Evolutionary conservation across 495 filamentous ascomycete species (phyloP).

Genomic region (Durotheca rogersii): DNA sequence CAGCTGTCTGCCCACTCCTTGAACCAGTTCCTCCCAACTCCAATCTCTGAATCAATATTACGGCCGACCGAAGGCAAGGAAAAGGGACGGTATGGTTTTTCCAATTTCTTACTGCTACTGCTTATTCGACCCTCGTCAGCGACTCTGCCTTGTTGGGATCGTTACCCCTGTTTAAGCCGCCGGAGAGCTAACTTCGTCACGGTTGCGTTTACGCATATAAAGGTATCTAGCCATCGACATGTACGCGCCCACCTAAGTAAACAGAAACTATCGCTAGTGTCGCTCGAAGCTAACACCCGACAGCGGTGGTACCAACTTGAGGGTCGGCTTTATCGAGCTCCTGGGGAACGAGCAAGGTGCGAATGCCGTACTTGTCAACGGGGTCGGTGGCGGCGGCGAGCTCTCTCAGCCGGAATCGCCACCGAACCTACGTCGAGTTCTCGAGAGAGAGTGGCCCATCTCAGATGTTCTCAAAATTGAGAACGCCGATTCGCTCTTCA

Average conservation of each 20-base stretch:
- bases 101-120: slow-evolving; percentile 12
- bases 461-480: slow-evolving; percentile 76
- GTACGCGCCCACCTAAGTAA: slow-evolving; percentile 39
- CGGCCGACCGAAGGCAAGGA: slow-evolving; percentile 60
- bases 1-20: slow-evolving; percentile 64
- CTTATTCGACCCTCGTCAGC: neutral
- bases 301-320: slow-evolving; percentile 74
- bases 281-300: slow-evolving; percentile 6
- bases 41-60: slow-evolving; percentile 63
- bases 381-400: slow-evolving; percentile 2
- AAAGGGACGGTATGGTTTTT: slow-evolving; percentile 53
- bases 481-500: slow-evolving; percentile 71
- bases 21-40: slow-evolving; percentile 76
- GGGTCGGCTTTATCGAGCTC: slow-evolving; percentile 76
- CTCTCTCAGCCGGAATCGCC: slow-evolving; percentile 9
- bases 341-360: slow-evolving; percentile 45
- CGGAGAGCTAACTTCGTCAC: slow-evolving; percentile 19
- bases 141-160: neutral
- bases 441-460: slow-evolving; percentile 77
- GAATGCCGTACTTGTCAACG: slow-evolving; percentile 10
- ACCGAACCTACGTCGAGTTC: slow-evolving; percentile 56
- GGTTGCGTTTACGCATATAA: too few species aligned
- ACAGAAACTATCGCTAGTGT: neutral
- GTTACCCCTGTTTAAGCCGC: neutral
- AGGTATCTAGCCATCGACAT: slow-evolving; percentile 79